These are phyloP conservation scores for Suillus cothurnatus DNA, from an alignment of 768 basidiomycete species.

Conservation along the genomic window DNA sequence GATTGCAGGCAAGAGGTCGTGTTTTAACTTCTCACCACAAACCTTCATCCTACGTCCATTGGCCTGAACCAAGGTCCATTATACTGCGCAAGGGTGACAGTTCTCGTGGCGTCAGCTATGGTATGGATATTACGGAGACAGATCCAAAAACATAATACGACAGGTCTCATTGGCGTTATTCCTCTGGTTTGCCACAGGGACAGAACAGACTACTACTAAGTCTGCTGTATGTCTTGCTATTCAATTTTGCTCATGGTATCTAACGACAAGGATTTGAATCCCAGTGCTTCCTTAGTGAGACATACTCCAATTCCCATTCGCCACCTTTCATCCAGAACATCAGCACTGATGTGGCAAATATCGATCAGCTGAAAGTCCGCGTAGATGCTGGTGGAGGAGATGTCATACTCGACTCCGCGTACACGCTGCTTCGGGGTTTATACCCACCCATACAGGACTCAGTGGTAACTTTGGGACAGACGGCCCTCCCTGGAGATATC, in stretches of 20 bases:
- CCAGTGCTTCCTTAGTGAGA: slow-evolving; percentile 54
- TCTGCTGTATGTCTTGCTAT: neutral
- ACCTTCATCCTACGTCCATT: too few species aligned
- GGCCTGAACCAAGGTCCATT: too few species aligned
- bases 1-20: too few species aligned
- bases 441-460: slow-evolving; percentile 76
- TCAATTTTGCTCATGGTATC: neutral
- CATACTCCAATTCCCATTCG: slow-evolving; percentile 37
- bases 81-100: too few species aligned
- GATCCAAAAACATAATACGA: too few species aligned
- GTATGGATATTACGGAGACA: too few species aligned
- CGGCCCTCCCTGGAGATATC: slow-evolving; percentile 67
- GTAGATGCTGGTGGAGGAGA: slow-evolving; percentile 75
- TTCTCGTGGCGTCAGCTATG: too few species aligned
- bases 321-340: slow-evolving; percentile 63
- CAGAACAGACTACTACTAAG: too few species aligned
- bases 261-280: slow-evolving; percentile 65
- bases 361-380: slow-evolving; percentile 64
- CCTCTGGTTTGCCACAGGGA: too few species aligned
- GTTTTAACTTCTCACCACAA: too few species aligned
- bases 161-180: too few species aligned
- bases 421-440: slow-evolving; percentile 77
- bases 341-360: slow-evolving; percentile 65
- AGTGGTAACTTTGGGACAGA: slow-evolving; percentile 65
- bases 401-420: slow-evolving; percentile 81